Evolutionary conservation across 2,329 filamentous ascomycete genomes (phyloP).

Genomic region (Fusarium tupiense): DNA sequence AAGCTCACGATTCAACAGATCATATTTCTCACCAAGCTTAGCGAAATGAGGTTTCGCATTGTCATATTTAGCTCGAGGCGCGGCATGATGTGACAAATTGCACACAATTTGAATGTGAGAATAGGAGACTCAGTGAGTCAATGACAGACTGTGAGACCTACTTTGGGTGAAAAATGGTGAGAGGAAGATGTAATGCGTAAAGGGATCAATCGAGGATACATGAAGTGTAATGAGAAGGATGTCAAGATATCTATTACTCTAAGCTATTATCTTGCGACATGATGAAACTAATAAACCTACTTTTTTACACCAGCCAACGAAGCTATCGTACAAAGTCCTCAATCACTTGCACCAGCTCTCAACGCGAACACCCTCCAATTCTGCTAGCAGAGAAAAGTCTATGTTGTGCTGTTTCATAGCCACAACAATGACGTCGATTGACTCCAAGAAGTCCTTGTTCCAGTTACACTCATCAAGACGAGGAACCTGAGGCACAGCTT

Average conservation of each 20-base stretch:
- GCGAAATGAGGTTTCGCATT: no score
- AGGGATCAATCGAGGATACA: rapidly evolving
- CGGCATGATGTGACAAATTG: neutral
- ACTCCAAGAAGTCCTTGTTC: neutral
- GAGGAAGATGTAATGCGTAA: rapidly evolving
- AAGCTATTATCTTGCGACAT: neutral
- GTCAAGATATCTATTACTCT: neutral
- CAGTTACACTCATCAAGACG: neutral
- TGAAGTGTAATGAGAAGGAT: rapidly evolving
- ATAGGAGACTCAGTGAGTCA: rapidly evolving
- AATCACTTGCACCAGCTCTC: neutral
- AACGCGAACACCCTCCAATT: neutral
- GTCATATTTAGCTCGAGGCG: neutral
- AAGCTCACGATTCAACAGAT: rapidly evolving
- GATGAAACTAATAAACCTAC: no score
- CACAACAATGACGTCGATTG: neutral
- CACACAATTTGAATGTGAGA: neutral
- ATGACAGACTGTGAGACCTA: no score
- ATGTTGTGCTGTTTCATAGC: neutral
- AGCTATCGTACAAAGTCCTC: neutral
- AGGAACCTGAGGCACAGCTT: neutral
- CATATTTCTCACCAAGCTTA: neutral
- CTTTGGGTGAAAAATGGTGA: no score
- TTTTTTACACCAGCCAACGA: neutral
- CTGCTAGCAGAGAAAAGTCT: neutral